Evolutionary conservation across 2,329 filamentous ascomycete species (phyloP).

Genomic region (Macrophomina phaseolina): DNA sequence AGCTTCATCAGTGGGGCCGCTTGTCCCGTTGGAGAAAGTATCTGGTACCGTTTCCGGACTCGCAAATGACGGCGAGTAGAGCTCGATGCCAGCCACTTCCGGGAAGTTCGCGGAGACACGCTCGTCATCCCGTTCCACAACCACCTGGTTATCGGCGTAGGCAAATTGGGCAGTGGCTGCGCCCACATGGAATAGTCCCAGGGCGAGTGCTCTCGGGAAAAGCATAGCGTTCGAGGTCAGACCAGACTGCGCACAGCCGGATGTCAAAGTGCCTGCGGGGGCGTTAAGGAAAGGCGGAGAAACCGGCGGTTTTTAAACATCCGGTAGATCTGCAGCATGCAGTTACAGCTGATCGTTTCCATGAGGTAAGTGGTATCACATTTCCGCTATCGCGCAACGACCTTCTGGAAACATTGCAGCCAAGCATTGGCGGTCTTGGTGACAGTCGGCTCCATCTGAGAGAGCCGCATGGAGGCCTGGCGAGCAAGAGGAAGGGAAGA

Average conservation of each 20-base stretch:
- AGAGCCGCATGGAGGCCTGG: neutral
- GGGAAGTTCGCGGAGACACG: conserved; percentile 30
- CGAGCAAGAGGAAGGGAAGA: too few species aligned
- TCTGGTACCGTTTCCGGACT: conserved; percentile 30
- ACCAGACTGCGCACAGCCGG: neutral
- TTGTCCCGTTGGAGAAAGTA: conserved; percentile 32
- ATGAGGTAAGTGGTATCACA: neutral
- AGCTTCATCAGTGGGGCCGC: conserved; percentile 32
- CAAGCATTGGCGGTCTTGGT: conserved; percentile 16
- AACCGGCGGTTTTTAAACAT: neutral
- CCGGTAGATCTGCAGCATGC: neutral
- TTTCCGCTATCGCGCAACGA: conserved; percentile 4
- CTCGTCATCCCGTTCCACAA: conserved; percentile 5
- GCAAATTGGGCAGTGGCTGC: neutral
- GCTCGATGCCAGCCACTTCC: conserved; percentile 31
- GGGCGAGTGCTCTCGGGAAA: neutral
- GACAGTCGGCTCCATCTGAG: neutral
- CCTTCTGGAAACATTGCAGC: neutral
- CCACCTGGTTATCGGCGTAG: conserved; percentile 28
- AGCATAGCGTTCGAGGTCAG: neutral
- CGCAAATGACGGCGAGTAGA: conserved; percentile 33
- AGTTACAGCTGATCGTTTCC: neutral
- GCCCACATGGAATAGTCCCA: neutral
- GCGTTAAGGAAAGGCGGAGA: neutral
- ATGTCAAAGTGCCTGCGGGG: neutral